phyloP scores from a whole-genome alignment of 306 rosid species.

The Prinsepia uniflora region DNA sequence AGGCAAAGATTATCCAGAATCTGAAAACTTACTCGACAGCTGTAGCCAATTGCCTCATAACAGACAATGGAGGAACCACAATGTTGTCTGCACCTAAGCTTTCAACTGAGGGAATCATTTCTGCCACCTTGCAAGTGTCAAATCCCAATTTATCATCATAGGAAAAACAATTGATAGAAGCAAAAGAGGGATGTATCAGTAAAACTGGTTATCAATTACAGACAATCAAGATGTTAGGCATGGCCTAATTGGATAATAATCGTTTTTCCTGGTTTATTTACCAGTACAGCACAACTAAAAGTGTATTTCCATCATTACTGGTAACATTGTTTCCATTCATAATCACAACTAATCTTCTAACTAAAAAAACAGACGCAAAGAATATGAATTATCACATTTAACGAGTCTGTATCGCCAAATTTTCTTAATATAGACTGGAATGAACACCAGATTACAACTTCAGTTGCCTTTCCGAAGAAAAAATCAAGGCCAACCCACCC shows the following conservation, averaged over 20 bases:
- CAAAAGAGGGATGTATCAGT: conserved; percentile 14
- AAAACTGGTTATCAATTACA: conserved; percentile 5
- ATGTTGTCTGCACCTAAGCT: conserved; percentile 50
- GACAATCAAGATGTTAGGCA: conserved; percentile 7
- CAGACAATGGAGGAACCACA: conserved; percentile 69
- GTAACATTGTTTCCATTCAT: not conserved
- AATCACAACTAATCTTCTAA: not conserved
- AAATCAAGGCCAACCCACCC: not conserved
- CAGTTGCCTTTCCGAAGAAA: not conserved
- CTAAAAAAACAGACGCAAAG: not conserved
- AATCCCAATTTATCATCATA: conserved; percentile 25
- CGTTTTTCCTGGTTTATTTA: conserved; percentile 18
- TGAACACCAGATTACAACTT: conserved; percentile 3
- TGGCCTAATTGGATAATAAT: conserved; percentile 3
- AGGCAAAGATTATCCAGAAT: conserved; percentile 22
- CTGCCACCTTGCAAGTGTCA: conserved; percentile 47
- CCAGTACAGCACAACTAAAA: conserved; percentile 1
- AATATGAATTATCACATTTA: not conserved
- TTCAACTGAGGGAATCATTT: conserved; percentile 69
- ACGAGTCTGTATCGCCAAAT: not conserved
- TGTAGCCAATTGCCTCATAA: conserved; percentile 73
- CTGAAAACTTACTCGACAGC: conserved; percentile 80
- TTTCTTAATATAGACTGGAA: not conserved
- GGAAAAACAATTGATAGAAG: conserved; percentile 6
- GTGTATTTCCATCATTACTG: not conserved